Evolutionary conservation across 75 land plant genomes (phyloP), one percentile per base, ranked within the genome.

Genomic region (Azolla pinnata): DNA sequence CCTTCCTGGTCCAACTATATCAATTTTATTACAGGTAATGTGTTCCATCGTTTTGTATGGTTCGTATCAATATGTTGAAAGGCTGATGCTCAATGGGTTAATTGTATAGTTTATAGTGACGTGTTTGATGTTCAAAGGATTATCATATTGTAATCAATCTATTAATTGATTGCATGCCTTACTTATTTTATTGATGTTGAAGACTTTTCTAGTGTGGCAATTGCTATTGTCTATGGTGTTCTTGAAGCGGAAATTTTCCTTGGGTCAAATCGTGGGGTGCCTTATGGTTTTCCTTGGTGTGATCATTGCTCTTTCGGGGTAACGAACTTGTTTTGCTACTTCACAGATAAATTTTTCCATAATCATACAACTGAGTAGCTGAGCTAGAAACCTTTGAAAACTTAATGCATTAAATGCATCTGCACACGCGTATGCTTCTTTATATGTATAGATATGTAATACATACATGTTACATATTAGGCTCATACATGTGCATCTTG

Each of bases 191-290:
- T n/a, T n/a, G n/a, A n/a, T n/a, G n/a, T 3, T 58, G 69, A 86
- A 92, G 97, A 70, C 85, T 7, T 88, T 81, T 75, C 68, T 92
- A 63, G 97, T 88, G 5, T 92, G 97, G 97, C 97, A 92, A 63
- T 79, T 92, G 38, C 25, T 60, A 23, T 75, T 92, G 17, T 88
- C 97, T 44, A 50, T 65, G 27, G n/a, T 84, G 27, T 29, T 92
- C 56, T 61, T 92, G 29, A 68, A 77, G 34, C 75, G 76, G 60
- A 77, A 45, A 1, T 92, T 81, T 44, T 57, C 97, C n/a, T 25
- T 63, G 4, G 87, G 65, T 31, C 82, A 88, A 66, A 60, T 88
- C 3, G 31, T 63, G 34, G 97, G 95, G 19, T 88, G 97, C 59
- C 66, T 88, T 4, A 73, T 92, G 46, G 97, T 92, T 14, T 70